phyloP scores from a whole-genome alignment of 495 filamentous ascomycete genomes.

The Xylaria castorea region DNA sequence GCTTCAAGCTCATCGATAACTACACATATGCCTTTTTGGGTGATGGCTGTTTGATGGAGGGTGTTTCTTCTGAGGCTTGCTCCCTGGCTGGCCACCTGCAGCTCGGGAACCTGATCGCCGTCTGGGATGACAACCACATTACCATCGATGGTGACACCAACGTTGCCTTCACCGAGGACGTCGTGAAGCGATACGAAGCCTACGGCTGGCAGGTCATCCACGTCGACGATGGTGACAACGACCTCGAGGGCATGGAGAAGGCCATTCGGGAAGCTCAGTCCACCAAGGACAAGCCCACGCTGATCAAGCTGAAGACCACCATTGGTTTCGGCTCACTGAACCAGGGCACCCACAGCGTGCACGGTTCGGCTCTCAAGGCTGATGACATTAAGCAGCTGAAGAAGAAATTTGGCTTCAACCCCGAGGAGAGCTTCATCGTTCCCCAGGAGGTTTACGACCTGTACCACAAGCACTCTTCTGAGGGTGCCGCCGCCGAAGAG shows the following conservation, averaged over 20 bases:
- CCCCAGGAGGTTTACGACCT: constrained; percentile 93
- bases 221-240: constrained; percentile 89
- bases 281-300: constrained; percentile 92
- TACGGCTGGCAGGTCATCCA: constrained; percentile 95
- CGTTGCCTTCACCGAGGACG: constrained; percentile 96
- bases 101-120: constrained; percentile 92
- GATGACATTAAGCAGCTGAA: constrained; percentile 94
- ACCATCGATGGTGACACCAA: constrained; percentile 94
- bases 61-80: constrained; percentile 91
- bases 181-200: constrained; percentile 91
- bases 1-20: constrained; percentile 90
- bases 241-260: constrained; percentile 85
- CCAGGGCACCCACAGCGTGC: constrained; percentile 91
- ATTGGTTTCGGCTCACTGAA: constrained; percentile 97
- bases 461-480: constrained; percentile 79
- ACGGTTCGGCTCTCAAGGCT: constrained; percentile 92
- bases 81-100: constrained; percentile 95
- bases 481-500: constrained; percentile 88
- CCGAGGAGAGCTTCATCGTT: constrained; percentile 90
- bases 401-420: constrained; percentile 93
- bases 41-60: constrained; percentile 99
- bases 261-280: constrained; percentile 84
- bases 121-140: constrained; percentile 99
- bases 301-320: constrained; percentile 97
- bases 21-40: constrained; percentile 97